Base-by-base conservation (phyloP, 1,284 basidiomycete genomes). In the Malassezia cuniculi region DNA sequence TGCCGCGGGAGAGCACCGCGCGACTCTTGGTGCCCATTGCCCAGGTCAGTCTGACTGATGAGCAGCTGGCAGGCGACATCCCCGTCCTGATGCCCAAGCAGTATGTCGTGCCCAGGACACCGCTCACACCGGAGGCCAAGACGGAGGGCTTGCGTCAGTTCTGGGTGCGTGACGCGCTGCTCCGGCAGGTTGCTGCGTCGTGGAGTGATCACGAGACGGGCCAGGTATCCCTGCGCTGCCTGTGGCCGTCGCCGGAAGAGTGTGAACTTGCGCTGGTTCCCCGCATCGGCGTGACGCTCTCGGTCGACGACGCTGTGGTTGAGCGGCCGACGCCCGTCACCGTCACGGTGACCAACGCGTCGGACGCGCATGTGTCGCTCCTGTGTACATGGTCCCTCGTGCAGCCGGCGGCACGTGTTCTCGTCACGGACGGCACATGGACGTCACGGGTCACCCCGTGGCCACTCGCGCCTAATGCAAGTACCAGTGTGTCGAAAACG, bases 141-240 rank as follows among this genome's bases (percentile, higher is more conserved):
- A 72, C 70, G 26, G 61, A 71, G 7, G 78, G 82, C 54, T 73
- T 78, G 24, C 80, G 84, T 57, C 66, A 87, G 11, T 95, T 95
- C 70, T 95, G 89, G 90, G 89, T 87, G 61, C 75, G 87, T 20
- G 83, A 95, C 63, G 77, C 80, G 48, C 70, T 95, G 9, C 76
- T 93, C 54, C 75, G 75, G 28, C 70, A 71, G 29, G 66, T 93
- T 5, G 71, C 69, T 14, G 80, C 80, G 7, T 72, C 71, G 10
- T 95, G 89, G 89, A 76, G 74, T 56, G 86, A 94, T 75, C 7
- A 8, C 20, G 17, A 17, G 10, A 18, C 38, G 6, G 50, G 47
- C 17, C 18, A 25, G 18, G 6, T 52, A 6, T 27, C 31, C 4
- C 46, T 51, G 16, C 40, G 21, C 18, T 34, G 6, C 27, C 41